Base-by-base conservation (phyloP, 768 basidiomycete species). In the Boletus rubropictus region DNA sequence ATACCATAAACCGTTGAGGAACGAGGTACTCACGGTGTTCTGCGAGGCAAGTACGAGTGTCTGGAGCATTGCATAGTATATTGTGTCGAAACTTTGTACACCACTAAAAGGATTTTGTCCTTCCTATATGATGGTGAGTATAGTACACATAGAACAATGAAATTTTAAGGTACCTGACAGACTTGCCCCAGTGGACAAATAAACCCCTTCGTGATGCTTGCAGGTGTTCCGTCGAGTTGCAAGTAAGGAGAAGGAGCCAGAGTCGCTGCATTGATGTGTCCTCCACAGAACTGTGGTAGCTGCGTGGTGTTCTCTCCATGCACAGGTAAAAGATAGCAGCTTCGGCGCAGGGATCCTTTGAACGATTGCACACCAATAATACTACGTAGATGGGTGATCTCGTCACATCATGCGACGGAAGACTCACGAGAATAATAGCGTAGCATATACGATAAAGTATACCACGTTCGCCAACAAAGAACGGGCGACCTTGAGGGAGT, bases 341-440 rank as follows among this genome's bases (percentile, higher is more conserved):
- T 74, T 7, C 86, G 77, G 15, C 82, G 73, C 34, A 88, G 72
- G 1, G 90, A 93, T 1, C 91, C 92, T 48, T 84, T 81, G 73
- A 99, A 99, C 0, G 89, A 80, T 56, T 97, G 91, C 1, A 96
- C 79, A n/a, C 95, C 94, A 48, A 96, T 87, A 59, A 97, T 87
- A 4, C 89, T 62, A 15, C 18, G 46, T 50, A 41, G 28, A 32
- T 20, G 11, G 18, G 17, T 37, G 14, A 39, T 34, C 10, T 12
- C 29, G 11, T 21, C n/a, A 34, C 31, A 41, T 11, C 14, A 40
- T 12, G 25, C 21, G 20, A 18, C 14, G 4, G 31, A 47, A 20
- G 7, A 17, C 84, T 57, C 49, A 89, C 87, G 89, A 90, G 66
- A 97, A 96, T 6, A 98, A 60, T 11, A 81, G 68, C 71, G 92